Evolutionary conservation across 2,329 filamentous ascomycete genomes (phyloP), one percentile per base, ranked within the genome.

Genomic region (Xylariaceae sp.): DNA sequence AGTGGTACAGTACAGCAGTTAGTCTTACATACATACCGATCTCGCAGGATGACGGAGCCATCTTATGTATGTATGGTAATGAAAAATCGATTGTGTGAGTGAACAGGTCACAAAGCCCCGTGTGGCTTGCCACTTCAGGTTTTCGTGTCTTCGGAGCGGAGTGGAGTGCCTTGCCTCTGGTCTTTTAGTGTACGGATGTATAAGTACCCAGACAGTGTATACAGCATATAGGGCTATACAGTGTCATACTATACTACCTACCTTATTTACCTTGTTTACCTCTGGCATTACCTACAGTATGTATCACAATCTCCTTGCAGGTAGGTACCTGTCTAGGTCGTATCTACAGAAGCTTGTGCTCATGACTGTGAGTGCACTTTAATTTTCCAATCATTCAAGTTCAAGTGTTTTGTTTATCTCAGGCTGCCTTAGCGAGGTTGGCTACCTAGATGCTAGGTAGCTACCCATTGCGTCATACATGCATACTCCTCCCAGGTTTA

Each of bases 111-210:
- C 14, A 41, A 21, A 55, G 45, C 45, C 45, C 19, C 29, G 8
- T 55, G 52, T 55, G 52, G 52, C 52, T 55, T 24, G 47, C 24
- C 45, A 48, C 23, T 28, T 14, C n/a, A n/a, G n/a, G n/a, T n/a
- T n/a, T n/a, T n/a, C n/a, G n/a, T n/a, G n/a, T n/a, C n/a, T n/a
- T n/a, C n/a, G n/a, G n/a, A n/a, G n/a, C n/a, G n/a, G n/a, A n/a
- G n/a, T n/a, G n/a, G n/a, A n/a, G n/a, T n/a, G n/a, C n/a, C n/a
- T n/a, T n/a, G n/a, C n/a, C n/a, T n/a, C n/a, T n/a, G n/a, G n/a
- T n/a, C n/a, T n/a, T n/a, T n/a, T n/a, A n/a, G n/a, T n/a, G n/a
- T n/a, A n/a, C n/a, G n/a, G n/a, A n/a, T 29, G 17, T 24, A 41
- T n/a, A 4, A 37, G 14, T 24, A n/a, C 6, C 29, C 23, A 43